phyloP scores from a whole-genome alignment of 2,329 filamentous ascomycete genomes.

The Neonectria punicea region DNA sequence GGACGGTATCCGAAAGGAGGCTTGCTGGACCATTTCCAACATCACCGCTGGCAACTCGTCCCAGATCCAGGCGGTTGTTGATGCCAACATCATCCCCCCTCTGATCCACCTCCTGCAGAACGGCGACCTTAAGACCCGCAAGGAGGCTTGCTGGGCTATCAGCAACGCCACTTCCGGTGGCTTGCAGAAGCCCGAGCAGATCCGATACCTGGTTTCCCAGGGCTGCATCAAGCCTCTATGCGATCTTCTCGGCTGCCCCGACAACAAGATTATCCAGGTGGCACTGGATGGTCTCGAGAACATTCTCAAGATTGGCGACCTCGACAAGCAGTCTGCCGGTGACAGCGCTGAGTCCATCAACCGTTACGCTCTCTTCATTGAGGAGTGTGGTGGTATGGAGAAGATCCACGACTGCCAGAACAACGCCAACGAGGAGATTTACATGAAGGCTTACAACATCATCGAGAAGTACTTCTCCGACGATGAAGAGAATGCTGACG shows the following conservation, averaged over 20 bases:
- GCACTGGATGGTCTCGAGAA: conserved; percentile 98
- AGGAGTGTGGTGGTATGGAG: conserved; percentile 99
- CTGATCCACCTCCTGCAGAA: conserved; percentile 96
- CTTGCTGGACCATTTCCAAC: conserved; percentile 99
- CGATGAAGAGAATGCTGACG: conserved; percentile 92
- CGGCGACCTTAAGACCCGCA: conserved; percentile 98
- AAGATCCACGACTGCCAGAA: conserved; percentile 99
- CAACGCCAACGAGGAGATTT: conserved; percentile 99
- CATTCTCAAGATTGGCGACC: conserved; percentile 98
- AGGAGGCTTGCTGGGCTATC: conserved; percentile 99
- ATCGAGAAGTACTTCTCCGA: conserved; percentile 99
- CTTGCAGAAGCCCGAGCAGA: conserved; percentile 98
- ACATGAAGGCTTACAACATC: conserved; percentile 99
- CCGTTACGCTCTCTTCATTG: conserved; percentile 96
- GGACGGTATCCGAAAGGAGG: conserved; percentile 98
- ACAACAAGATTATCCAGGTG: conserved; percentile 99
- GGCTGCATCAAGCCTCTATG: conserved; percentile 98
- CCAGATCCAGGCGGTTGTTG: conserved; percentile 96
- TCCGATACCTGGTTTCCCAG: conserved; percentile 90
- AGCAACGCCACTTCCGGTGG: conserved; percentile 98
- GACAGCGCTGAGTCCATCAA: conserved; percentile 85
- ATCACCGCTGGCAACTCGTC: conserved; percentile 97
- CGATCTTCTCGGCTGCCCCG: conserved; percentile 92
- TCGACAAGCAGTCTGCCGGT: conserved; percentile 92
- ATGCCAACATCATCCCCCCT: conserved; percentile 96